phyloP scores from a whole-genome alignment of 768 basidiomycete genomes.

The Lyophyllum decastes region DNA sequence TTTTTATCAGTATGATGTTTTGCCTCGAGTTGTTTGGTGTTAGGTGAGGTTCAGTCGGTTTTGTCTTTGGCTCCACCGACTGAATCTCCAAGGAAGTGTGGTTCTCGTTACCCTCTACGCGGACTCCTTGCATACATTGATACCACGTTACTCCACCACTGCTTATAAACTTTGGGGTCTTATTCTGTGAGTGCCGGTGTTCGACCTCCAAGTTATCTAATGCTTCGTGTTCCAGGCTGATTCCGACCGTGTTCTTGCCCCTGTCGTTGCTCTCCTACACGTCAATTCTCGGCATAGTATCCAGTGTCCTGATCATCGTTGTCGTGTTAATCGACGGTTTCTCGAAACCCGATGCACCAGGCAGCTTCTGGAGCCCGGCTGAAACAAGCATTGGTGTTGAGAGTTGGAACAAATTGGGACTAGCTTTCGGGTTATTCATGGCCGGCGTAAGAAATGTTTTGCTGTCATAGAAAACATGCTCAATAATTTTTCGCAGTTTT shows the following conservation, averaged over 20 bases:
- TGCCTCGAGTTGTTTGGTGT: constrained; percentile 87
- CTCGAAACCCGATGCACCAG: constrained; percentile 69
- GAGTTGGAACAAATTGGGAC: constrained; percentile 59
- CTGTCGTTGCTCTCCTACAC: constrained; percentile 85
- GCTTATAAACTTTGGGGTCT: constrained; percentile 78
- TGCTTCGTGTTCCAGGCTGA: constrained; percentile 49
- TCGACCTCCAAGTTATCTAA: background rate
- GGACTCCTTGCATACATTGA: constrained; percentile 77
- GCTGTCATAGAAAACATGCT: background rate
- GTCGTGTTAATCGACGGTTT: constrained; percentile 86
- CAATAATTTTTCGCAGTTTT: constrained; percentile 52
- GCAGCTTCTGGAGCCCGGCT: constrained; percentile 78
- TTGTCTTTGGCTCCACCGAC: background rate
- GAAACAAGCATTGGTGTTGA: constrained; percentile 62
- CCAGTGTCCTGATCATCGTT: constrained; percentile 70
- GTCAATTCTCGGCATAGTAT: constrained; percentile 83
- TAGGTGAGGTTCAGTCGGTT: constrained; percentile 43
- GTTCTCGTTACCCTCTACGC: constrained; percentile 88
- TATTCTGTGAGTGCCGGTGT: constrained; percentile 52
- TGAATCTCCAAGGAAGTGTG: constrained; percentile 47
- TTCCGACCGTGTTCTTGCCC: constrained; percentile 86
- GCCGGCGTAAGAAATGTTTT: constrained; percentile 62
- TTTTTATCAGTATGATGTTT: constrained; percentile 72
- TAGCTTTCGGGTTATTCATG: constrained; percentile 90
- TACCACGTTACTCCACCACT: constrained; percentile 65